Base-by-base conservation (phyloP, 176 grass and related monocot species). In the Eleusine coracana region DNA sequence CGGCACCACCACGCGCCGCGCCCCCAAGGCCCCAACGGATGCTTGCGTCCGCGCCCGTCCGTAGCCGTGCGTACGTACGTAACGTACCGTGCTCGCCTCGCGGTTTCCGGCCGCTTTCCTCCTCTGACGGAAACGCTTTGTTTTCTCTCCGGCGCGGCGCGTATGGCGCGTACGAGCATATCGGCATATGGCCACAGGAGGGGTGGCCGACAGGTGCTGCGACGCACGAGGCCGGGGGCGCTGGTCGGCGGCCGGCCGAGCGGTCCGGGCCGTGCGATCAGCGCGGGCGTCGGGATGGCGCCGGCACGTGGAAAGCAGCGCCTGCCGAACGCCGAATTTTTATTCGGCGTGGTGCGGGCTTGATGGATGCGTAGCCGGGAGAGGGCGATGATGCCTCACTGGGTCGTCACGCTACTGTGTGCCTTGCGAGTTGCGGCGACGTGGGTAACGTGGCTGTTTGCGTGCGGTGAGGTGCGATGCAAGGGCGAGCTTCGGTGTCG, bases 221-320 rank as follows among this genome's bases (percentile, higher is more conserved):
- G 76, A 34, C 21, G 46, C 23, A 39, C 64, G 90, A 82, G 87
- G 82, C 1, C 1, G 65, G 21, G 56, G 20, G 56, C 20, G 21
- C 56, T 59, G 56, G 83, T 51, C 78, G 89, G 87, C 77, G 73
- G 90, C 90, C 90, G 87, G 55, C 90, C 85, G 56, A 70, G 70
- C 31, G 5, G 36, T 62, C 63, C 39, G 73, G 38, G 68, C 67
- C 85, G 88, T 90, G 25, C 34, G 91, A 90, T 88, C 50, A 71
- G 5, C 68, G 17, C 8, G 45, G 39, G 64, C 76, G 73, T 82
- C 68, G 62, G 68, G 74, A 56, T 83, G 31, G 74, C 79, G 58
- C 56, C 73, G 83, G 70, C 78, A 85, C 83, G 75, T 88, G 90
- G 93, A 89, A 87, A 83, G 65, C 50, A 42, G 36, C 27, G 3